Evolutionary conservation across 1,284 basidiomycete species (phyloP).

Genomic region (Stereum hirsutum): DNA sequence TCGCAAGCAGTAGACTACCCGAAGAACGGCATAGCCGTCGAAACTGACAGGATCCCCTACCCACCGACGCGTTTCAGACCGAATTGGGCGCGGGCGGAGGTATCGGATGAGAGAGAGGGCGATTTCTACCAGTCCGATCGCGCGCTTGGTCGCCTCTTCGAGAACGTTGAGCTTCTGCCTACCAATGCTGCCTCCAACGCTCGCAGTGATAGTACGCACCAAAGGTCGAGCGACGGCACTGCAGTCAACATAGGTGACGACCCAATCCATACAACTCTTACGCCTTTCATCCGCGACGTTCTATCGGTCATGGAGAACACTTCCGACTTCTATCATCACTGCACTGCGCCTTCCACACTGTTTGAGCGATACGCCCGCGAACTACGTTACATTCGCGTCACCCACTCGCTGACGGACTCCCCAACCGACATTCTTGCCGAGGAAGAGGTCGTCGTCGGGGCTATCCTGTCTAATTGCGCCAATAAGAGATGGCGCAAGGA

Average conservation of each 20-base stretch:
- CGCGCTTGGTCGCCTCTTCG: slow-evolving; percentile 61
- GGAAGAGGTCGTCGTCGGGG: slow-evolving; percentile 65
- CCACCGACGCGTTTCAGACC: slow-evolving; percentile 57
- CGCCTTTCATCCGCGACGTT: slow-evolving; percentile 27
- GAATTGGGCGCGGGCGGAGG: slow-evolving; percentile 68
- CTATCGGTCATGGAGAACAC: slow-evolving; percentile 12
- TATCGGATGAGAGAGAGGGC: slow-evolving; percentile 40
- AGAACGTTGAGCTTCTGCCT: slow-evolving; percentile 45
- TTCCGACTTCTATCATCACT: not conserved
- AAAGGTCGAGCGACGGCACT: not conserved
- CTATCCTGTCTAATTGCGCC: slow-evolving; percentile 53
- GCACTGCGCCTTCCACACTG: slow-evolving; percentile 4
- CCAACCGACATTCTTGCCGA: slow-evolving; percentile 51
- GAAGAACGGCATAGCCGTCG: slow-evolving; percentile 61
- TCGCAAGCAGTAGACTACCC: slow-evolving; percentile 63
- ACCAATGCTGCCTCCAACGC: not conserved
- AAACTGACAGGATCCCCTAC: slow-evolving; percentile 39
- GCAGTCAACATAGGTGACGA: too few species aligned
- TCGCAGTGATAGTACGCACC: not conserved
- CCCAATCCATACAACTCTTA: slow-evolving; percentile 37
- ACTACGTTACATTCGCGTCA: slow-evolving; percentile 58
- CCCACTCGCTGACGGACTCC: slow-evolving; percentile 53
- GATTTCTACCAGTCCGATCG: slow-evolving; percentile 65
- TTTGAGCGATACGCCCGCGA: slow-evolving; percentile 45
- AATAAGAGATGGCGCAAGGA: slow-evolving; percentile 52